Evolutionary conservation across 257 asterid genomes (phyloP), one percentile per base, ranked within the genome.

Genomic region (Plectranthus barbatus): DNA sequence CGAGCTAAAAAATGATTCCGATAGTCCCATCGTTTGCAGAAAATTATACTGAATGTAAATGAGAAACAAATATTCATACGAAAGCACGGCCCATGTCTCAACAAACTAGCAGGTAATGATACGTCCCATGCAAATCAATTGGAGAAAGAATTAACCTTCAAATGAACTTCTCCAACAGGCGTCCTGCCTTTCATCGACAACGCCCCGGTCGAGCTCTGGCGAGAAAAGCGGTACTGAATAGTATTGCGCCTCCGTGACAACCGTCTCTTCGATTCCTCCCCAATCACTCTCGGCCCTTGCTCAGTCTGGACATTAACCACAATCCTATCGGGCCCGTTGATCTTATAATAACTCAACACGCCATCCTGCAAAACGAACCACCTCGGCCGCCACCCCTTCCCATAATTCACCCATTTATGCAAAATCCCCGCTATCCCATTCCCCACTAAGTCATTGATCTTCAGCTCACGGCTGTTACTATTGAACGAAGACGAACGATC

Each of bases 291-390:
- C 6, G 81, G 80, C 10, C 97, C 97, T 52, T 82, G 90, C 71
- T 84, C 91, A 1, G 83, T 79, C 66, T 82, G 92, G 19, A 42
- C 82, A 73, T 65, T 79, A 31, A 92, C 54, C 62, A 79, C 31
- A 74, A 93, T 90, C 72, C 77, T 85, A 74, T 90, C 92, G 31
- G 92, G 96, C 12, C 99, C 96, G 60, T 87, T 95, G 81, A 93
- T 82, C 92, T 93, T 93, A 46, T 87, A 93, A 60, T 85, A 93
- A 49, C 97, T 87, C 80, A 93, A 72, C 29, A 93, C 99, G n/a
- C 95, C 99, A 77, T 93, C 99, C 49, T 85, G 99, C 90, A 93
- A 77, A 14, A 93, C 96, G 67, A 93, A 87, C 97, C 99, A 93
- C 59, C 99, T 73, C 5, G 94, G 95, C 68, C 99, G 83, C 99